Evolutionary conservation across 306 rosid genomes (phyloP), one percentile per base, ranked within the genome.

Genomic region (Begonia fuchsioides): DNA sequence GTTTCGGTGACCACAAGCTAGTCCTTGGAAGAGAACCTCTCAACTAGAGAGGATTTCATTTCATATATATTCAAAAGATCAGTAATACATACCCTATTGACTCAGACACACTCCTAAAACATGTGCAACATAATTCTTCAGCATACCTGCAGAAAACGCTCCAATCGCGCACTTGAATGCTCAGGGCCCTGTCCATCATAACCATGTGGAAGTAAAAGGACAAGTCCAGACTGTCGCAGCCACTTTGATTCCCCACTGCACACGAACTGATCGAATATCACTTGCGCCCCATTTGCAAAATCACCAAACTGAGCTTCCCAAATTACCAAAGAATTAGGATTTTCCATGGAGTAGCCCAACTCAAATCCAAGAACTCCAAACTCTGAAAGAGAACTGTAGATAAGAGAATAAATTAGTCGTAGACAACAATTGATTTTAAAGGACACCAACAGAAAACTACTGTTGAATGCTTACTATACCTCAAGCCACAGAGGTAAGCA

Each of bases 101-200:
- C n/a, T n/a, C n/a, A n/a, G n/a, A n/a, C n/a, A n/a, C n/a, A n/a
- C n/a, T n/a, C n/a, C n/a, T n/a, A n/a, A n/a, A n/a, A n/a, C n/a
- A n/a, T n/a, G n/a, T n/a, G n/a, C n/a, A n/a, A n/a, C n/a, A n/a
- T n/a, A 2, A 26, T 26, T 26, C 35, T 26, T 26, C 35, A 5
- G 35, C 8, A 26, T 57, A 81, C 97, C 95, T 81, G 97, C 60
- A 90, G 97, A 64, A 74, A 90, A 49, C 97, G 87, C 69, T 90
- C 97, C 73, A 84, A 40, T 58, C 82, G 69, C 45, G 80, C 93
- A 72, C 95, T 84, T 61, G 93, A 84, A 76, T 90, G 97, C 68
- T 84, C 97, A 52, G 97, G 97, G 54, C 97, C 97, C 66, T 90
- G 94, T 52, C 97, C 95, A 61, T 84, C 95, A 32, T 81, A 90